Evolutionary conservation across 2,329 filamentous ascomycete genomes (phyloP).

Genomic region (Ascochyta viciae-villosae): DNA sequence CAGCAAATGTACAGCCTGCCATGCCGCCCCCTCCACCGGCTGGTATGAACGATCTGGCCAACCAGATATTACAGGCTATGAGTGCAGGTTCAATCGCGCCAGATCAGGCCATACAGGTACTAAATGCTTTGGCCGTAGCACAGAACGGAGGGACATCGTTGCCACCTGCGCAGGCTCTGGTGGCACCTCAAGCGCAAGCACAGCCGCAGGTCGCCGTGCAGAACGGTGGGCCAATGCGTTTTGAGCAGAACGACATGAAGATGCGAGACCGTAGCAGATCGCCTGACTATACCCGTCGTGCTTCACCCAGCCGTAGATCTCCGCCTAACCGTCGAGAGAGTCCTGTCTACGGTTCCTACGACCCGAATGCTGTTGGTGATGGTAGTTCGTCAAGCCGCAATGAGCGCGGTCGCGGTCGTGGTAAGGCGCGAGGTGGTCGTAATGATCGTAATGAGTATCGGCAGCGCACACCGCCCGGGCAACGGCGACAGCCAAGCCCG

Average conservation of each 20-base stretch:
- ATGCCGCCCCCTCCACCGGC: slow-evolving; percentile 35
- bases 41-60: slow-evolving; percentile 37
- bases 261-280: slow-evolving; percentile 58
- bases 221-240: slow-evolving; percentile 25
- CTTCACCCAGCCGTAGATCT: slow-evolving; percentile 61
- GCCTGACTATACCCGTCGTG: slow-evolving; percentile 70
- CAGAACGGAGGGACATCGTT: slow-evolving; percentile 33
- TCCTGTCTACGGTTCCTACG: slow-evolving; percentile 76
- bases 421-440: slow-evolving; percentile 51
- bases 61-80: slow-evolving; percentile 45
- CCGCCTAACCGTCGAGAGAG: slow-evolving; percentile 69
- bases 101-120: slow-evolving; percentile 45
- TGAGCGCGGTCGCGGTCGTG: slow-evolving; percentile 63
- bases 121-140: slow-evolving; percentile 39
- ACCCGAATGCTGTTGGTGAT: slow-evolving; percentile 64
- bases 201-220: slow-evolving; percentile 25
- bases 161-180: slow-evolving; percentile 36
- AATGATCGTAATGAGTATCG: slow-evolving; percentile 71
- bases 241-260: slow-evolving; percentile 43
- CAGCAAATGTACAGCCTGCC: slow-evolving; percentile 29
- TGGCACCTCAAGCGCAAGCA: slow-evolving; percentile 21
- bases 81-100: slow-evolving; percentile 40
- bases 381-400: slow-evolving; percentile 66
- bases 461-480: slow-evolving; percentile 83
- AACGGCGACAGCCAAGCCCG: slow-evolving; percentile 66